phyloP scores from a whole-genome alignment of 2,329 filamentous ascomycete genomes.

The Trichocomaceae sp. region DNA sequence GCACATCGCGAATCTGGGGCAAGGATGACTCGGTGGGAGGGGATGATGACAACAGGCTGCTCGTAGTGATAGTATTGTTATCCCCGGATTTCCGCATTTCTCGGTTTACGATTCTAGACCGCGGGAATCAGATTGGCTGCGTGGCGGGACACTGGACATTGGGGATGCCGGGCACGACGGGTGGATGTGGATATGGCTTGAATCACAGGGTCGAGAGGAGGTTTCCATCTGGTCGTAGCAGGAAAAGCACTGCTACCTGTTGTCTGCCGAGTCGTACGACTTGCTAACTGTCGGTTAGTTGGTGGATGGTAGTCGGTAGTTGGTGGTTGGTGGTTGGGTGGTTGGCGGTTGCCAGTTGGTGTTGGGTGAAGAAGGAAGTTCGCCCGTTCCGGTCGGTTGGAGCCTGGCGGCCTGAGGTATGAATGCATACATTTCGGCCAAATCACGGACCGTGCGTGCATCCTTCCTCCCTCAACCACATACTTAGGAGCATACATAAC shows the following conservation, averaged over 20 bases:
- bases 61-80: slow-evolving; percentile 6
- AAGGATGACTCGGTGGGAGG: slow-evolving; percentile 35
- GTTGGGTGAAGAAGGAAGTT: neutral
- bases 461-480: too few species aligned
- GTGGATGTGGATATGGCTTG: neutral
- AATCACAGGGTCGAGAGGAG: neutral
- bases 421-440: too few species aligned
- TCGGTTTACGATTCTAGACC: slow-evolving; percentile 12
- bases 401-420: neutral
- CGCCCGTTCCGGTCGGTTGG: neutral
- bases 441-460: too few species aligned
- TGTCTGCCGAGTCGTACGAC: neutral
- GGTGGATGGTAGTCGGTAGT: too few species aligned
- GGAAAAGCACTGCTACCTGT: neutral
- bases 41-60: slow-evolving; percentile 20
- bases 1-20: slow-evolving; percentile 31
- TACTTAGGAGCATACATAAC: too few species aligned
- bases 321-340: too few species aligned
- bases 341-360: too few species aligned
- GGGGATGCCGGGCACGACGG: neutral
- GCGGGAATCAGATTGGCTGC: slow-evolving; percentile 12
- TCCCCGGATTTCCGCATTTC: slow-evolving; percentile 27
- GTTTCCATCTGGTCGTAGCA: slow-evolving; percentile 1
- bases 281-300: neutral
- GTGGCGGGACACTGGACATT: slow-evolving; percentile 7